phyloP scores from a whole-genome alignment of 1,284 basidiomycete species.

The Cystobasidium slooffiae region DNA sequence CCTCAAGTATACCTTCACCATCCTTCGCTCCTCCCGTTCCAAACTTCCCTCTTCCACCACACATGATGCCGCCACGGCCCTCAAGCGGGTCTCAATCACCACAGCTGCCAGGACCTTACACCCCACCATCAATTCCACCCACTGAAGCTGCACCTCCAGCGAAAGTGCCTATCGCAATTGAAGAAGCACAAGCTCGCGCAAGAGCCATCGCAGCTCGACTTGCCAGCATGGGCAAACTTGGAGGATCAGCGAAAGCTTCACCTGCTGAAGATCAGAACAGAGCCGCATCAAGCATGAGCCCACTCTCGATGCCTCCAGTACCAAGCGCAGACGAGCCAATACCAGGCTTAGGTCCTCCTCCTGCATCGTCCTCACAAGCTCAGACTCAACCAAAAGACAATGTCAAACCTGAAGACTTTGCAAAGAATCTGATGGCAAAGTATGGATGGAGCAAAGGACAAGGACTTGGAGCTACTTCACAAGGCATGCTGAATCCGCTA shows the following conservation, averaged over 20 bases:
- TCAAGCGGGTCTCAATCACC: constrained; percentile 68
- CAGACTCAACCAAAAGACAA: constrained; percentile 6
- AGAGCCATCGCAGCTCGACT: constrained; percentile 52
- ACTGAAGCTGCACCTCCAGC: neutral
- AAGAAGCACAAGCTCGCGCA: constrained; percentile 51
- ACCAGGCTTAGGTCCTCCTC: constrained; percentile 14
- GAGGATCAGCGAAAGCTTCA: constrained; percentile 28
- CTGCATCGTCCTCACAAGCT: neutral
- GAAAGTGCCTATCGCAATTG: constrained; percentile 11
- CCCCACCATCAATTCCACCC: constrained; percentile 63
- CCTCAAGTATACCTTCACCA: constrained; percentile 60
- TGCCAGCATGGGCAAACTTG: constrained; percentile 45
- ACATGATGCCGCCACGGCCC: constrained; percentile 60
- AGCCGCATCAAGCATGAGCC: constrained; percentile 19
- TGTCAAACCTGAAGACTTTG: constrained; percentile 71
- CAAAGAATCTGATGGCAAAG: constrained; percentile 81
- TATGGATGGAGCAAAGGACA: constrained; percentile 93
- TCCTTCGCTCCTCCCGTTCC: constrained; percentile 18
- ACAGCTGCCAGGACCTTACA: constrained; percentile 68
- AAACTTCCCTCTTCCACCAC: constrained; percentile 50
- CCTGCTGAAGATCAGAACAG: constrained; percentile 10
- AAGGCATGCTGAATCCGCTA: constrained; percentile 84
- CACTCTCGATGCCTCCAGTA: constrained; percentile 10
- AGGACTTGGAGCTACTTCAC: constrained; percentile 79
- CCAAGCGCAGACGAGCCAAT: constrained; percentile 17